phyloP scores from a whole-genome alignment of 257 asterid species.

The Penstemon barbatus region DNA sequence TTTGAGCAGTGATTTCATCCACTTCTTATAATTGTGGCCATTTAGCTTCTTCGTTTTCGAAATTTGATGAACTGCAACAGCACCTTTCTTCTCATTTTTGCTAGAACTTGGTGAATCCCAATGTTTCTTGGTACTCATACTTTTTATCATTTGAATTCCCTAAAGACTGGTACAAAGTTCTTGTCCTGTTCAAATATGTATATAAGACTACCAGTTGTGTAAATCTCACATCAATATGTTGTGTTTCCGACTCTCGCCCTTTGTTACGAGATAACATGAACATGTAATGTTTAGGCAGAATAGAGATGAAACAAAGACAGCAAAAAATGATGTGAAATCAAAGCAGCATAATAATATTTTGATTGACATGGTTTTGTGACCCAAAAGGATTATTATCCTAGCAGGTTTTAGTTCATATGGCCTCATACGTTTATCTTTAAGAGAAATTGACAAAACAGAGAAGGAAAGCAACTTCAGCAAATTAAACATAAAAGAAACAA shows the following conservation, averaged over 20 bases:
- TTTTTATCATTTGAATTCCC: neutral
- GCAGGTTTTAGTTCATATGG: neutral
- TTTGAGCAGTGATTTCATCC: conserved; percentile 22
- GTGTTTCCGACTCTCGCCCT: neutral
- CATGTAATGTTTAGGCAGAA: neutral
- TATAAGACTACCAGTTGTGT: neutral
- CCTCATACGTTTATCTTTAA: no score
- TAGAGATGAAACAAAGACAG: neutral
- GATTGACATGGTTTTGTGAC: neutral
- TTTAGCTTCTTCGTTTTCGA: conserved; percentile 23
- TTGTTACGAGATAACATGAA: neutral
- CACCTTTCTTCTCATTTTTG: conserved; percentile 10
- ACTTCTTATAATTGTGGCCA: conserved; percentile 21
- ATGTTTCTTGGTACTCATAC: neutral
- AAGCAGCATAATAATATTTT: neutral
- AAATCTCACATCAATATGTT: neutral
- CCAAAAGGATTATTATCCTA: neutral
- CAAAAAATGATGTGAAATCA: neutral
- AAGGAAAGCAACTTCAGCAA: no score
- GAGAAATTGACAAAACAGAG: no score
- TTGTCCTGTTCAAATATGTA: neutral
- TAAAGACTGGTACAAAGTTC: neutral
- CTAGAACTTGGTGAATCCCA: neutral
- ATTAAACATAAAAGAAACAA: no score
- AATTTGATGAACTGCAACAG: neutral